Evolutionary conservation across 306 rosid species (phyloP).

Genomic region (Prunus fruticosa): DNA sequence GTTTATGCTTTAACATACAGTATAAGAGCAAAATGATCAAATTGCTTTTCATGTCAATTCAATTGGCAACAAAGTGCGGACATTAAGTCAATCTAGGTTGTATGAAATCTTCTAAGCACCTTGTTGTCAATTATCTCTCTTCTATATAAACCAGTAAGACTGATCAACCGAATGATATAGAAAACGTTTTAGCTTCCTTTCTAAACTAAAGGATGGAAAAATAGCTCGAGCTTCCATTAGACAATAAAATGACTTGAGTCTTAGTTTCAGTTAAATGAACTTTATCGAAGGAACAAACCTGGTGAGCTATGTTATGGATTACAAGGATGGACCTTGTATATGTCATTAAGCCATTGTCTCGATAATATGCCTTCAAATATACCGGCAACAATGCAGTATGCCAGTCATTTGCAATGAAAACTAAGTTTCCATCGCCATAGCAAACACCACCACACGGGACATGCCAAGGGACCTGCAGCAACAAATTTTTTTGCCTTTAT

Average conservation of each 20-base stretch:
- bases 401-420: constrained; percentile 95
- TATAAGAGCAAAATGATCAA: neutral
- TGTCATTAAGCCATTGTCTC: constrained; percentile 78
- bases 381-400: constrained; percentile 94
- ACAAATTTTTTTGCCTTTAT: neutral
- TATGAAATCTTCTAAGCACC: neutral
- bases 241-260: neutral
- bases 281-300: constrained; percentile 48
- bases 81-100: neutral
- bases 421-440: constrained; percentile 99
- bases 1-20: neutral
- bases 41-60: neutral
- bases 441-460: constrained; percentile 93
- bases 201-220: neutral
- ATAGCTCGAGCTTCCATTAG: constrained; percentile 11
- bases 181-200: neutral
- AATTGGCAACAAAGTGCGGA: neutral
- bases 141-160: constrained; percentile 1
- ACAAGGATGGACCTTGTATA: constrained; percentile 83
- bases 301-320: constrained; percentile 98
- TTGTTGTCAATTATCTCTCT: neutral
- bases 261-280: neutral
- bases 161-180: neutral
- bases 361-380: constrained; percentile 82
- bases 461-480: constrained; percentile 88